Conservation (phyloP, 495 filamentous ascomycete genomes). For the Penicillium samsonianum region DNA sequence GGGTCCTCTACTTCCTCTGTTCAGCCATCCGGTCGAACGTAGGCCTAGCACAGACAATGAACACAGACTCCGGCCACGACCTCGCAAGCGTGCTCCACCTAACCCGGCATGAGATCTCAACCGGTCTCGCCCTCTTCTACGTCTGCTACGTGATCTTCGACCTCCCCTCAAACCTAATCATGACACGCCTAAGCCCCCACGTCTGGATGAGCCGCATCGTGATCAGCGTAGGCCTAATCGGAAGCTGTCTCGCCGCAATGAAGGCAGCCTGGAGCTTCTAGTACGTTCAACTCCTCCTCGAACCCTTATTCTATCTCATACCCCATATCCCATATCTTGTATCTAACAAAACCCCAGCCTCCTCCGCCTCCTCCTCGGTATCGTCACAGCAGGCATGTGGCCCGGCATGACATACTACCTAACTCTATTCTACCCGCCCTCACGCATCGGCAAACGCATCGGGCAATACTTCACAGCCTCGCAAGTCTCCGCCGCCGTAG, state of each 20-base stretch:
- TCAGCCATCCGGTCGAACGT: constrained; percentile 91
- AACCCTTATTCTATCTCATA: not conserved
- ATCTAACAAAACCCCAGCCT: constrained; percentile 49
- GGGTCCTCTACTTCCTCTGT: constrained; percentile 90
- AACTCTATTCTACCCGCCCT: constrained; percentile 88
- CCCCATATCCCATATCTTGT: not conserved
- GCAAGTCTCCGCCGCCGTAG: constrained; percentile 86
- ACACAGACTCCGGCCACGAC: constrained; percentile 64
- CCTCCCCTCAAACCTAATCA: constrained; percentile 84
- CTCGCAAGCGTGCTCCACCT: constrained; percentile 66
- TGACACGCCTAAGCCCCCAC: constrained; percentile 80
- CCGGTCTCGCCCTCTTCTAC: constrained; percentile 83
- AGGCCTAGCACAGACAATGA: constrained; percentile 90
- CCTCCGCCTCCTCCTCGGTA: constrained; percentile 79
- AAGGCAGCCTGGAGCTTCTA: constrained; percentile 83
- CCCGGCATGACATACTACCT: constrained; percentile 94
- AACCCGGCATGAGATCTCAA: constrained; percentile 73
- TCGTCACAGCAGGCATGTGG: constrained; percentile 93
- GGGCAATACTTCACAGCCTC: constrained; percentile 88
- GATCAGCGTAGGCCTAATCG: constrained; percentile 80
- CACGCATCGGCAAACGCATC: constrained; percentile 82
- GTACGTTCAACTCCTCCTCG: constrained; percentile 42
- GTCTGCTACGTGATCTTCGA: constrained; percentile 90
- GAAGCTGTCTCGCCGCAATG: constrained; percentile 78
- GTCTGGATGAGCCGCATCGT: constrained; percentile 95